Evolutionary conservation across 805 yeast species (phyloP), one percentile per base, ranked within the genome.

Genomic region (Barnettozyma sucrosica): DNA sequence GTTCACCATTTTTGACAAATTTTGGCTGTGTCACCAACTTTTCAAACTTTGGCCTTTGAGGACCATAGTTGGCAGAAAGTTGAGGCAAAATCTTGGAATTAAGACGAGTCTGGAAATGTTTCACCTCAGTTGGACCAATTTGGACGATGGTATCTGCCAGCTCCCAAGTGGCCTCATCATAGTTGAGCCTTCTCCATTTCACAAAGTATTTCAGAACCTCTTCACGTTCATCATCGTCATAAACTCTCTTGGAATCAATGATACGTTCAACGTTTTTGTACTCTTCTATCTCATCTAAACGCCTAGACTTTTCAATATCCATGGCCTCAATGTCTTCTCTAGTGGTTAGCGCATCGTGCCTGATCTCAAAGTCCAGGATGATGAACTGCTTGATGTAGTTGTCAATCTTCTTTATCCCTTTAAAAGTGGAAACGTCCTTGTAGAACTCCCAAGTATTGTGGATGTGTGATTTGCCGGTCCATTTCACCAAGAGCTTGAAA

Each of bases 141-240:
- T 79, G 77, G 2, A 93, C 97, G 55, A 93, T 89, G 53, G 80
- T 84, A 44, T 82, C 83, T 1, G 97, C 97, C 55, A 81, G 79
- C 67, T 93, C 99, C 98, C 98, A 93, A 5, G 98, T 89, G 50
- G 96, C 88, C 57, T 87, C 95, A 66, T 95, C 98, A 62, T 93
- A 93, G 58, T 89, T 86, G 24, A 93, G 74, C 46, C 98, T 77
- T 62, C 81, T 83, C 99, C 99, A 93, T 66, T 93, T 93, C 51
- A 90, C 92, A 51, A 84, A 78, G 65, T 93, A 93, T 62, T 83
- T 83, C 52, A 93, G 72, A 47, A 77, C 81, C 20, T 83, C 79
- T 26, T 74, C 75, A 36, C 86, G 89, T 46, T 21, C 28, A 18
- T 73, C 77, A 11, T 81, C 89, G 30, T 71, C 70, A 8, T 62